Evolutionary conservation across 495 filamentous ascomycete species (phyloP), one percentile per base, ranked within the genome.

Genomic region (Xylaria bambusicola): DNA sequence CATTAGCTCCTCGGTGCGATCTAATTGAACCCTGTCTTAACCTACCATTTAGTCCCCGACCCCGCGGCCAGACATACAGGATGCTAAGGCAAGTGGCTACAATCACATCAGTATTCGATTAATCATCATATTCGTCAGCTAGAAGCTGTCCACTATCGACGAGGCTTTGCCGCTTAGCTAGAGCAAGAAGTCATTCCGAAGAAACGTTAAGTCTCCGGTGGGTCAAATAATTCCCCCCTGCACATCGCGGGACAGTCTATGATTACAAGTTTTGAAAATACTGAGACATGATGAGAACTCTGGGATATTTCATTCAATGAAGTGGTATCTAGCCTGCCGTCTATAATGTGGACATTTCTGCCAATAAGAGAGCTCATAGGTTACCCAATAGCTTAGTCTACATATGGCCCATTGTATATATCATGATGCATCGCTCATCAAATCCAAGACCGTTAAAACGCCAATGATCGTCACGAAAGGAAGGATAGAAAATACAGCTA

Each of bases 311-410:
- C 66, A 64, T 58, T 68, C 65, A 31, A 49, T 5, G 5, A 62
- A 66, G 49, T 70, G 68, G 68, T 70, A 70, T 70, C 68, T 68
- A 68, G 57, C 56, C 54, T 64, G 65, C 68, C 63, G 36, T 70
- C 65, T 70, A 70, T 54, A 58, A 59, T 44, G 47, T 54, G 49
- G 40, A 38, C 26, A 26, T 61, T 38, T 10, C 56, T 29, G 44
- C 54, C 55, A 61, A 66, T 41, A 24, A 56, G 36, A 58, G 50
- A 50, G 26, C n/a, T 29, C 35, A 18, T 12, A 38, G n/a, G 13
- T 41, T 50, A 17, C 3, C 33, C 45, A 48, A 23, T 33, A 31
- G 20, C 21, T 7, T 29, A 51, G 21, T 2, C 52, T 41, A 56
- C 1, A 35, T 8, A 24, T 36, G 26, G 26, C 53, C 41, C 53